A percentile compares a stretch with the other conserved stretches of the same genome.
Conservation (phyloP, 1,284 basidiomycete species). For the Entoloma clypeatum region DNA sequence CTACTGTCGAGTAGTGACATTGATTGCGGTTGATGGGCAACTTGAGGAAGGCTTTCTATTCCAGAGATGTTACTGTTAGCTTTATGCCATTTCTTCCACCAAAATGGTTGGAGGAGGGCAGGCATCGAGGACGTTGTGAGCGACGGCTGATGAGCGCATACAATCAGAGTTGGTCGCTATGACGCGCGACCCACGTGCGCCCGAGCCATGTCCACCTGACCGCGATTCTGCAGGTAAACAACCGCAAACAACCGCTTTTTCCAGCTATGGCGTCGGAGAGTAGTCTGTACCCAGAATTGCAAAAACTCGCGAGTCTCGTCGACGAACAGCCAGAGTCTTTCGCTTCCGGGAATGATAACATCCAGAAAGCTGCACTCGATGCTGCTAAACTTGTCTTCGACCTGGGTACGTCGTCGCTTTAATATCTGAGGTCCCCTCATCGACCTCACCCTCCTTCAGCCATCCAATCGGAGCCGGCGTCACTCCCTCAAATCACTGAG, state of each 20-base stretch:
- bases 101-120: too few relatives aligned
- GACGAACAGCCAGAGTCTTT: conserved; percentile 52
- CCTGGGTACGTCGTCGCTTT: conserved; percentile 51
- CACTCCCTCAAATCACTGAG: conserved; percentile 62
- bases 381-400: conserved; percentile 81
- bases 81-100: too few relatives aligned
- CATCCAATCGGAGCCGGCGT: conserved; percentile 58
- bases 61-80: too few relatives aligned
- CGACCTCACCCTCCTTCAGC: conserved; percentile 36
- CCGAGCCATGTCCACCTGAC: too few relatives aligned
- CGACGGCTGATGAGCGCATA: too few relatives aligned
- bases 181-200: too few relatives aligned
- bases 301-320: conserved; percentile 47
- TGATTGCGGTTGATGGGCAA: background rate
- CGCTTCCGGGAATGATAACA: conserved; percentile 51
- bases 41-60: too few relatives aligned
- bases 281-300: conserved; percentile 11
- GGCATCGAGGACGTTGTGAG: too few relatives aligned
- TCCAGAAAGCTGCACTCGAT: conserved; percentile 58
- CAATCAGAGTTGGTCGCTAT: too few relatives aligned
- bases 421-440: conserved; percentile 6
- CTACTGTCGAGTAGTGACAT: conserved; percentile 21
- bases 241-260: too few relatives aligned
- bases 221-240: too few relatives aligned
- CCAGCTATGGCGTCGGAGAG: too few relatives aligned